A percentile compares a stretch with the other conserved stretches of the same genome.
These are phyloP conservation scores for Entophlyctis luteolus DNA, from an alignment of 192 early-diverging fungal species.

Conservation along the genomic window DNA sequence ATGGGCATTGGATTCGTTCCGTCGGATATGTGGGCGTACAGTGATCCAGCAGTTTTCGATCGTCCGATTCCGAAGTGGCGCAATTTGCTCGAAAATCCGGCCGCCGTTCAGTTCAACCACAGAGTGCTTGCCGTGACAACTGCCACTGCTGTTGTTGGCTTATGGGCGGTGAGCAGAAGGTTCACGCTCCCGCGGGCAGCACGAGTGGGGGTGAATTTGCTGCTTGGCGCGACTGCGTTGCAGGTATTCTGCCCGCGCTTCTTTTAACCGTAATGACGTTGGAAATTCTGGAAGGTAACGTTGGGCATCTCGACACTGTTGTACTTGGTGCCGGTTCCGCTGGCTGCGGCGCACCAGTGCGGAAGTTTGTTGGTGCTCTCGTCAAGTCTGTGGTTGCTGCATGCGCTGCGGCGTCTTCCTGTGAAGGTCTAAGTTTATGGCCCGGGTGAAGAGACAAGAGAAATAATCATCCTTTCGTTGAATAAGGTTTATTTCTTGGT, in stretches of 20 bases:
- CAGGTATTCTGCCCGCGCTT: constrained; percentile 13
- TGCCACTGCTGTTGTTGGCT: constrained; percentile 59
- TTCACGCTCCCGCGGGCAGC: constrained; percentile 67
- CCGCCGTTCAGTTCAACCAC: constrained; percentile 93
- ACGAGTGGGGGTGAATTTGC: constrained; percentile 63
- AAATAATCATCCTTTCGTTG: too few relatives aligned
- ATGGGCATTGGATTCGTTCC: constrained; percentile 89
- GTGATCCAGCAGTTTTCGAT: constrained; percentile 32
- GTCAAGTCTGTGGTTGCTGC: constrained; percentile 71
- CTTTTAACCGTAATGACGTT: constrained; percentile 3
- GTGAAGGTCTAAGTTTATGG: too few relatives aligned
- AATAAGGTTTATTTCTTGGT: too few relatives aligned
- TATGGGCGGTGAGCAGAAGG: constrained; percentile 72
- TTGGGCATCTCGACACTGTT: constrained; percentile 92
- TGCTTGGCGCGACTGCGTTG: constrained; percentile 68
- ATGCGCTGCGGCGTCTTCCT: constrained; percentile 46
- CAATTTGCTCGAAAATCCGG: constrained; percentile 90
- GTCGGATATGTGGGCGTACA: constrained; percentile 50
- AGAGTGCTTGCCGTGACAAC: constrained; percentile 86
- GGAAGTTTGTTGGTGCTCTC: constrained; percentile 84
- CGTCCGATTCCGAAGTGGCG: constrained; percentile 66
- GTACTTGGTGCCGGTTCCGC: constrained; percentile 85
- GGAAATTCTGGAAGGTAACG: constrained; percentile 66
- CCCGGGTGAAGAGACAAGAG: too few relatives aligned
- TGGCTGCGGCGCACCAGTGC: constrained; percentile 93